Base-by-base conservation (phyloP, 768 basidiomycete genomes). In the Mycena indigotica region DNA sequence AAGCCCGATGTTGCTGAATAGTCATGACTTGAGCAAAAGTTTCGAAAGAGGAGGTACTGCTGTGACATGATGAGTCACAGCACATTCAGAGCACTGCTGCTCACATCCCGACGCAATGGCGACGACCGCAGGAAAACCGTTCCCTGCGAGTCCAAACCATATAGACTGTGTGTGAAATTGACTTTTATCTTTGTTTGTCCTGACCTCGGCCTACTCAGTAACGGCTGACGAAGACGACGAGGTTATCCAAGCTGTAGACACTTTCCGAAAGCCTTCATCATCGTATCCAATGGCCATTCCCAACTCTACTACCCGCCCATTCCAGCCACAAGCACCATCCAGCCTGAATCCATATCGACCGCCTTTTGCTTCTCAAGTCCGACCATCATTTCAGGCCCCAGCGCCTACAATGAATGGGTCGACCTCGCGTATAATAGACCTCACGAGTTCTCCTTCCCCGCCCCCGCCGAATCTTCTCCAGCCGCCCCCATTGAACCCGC, bases 341-440 rank as follows among this genome's bases (percentile, higher is more conserved):
- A 65, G 48, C 66, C 54, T 57, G 64, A 61, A 53, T 60, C 61
- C 64, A 55, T 53, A 65, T 62, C n/a, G 63, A 61, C 52, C 61
- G 28, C 49, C 67, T 8, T 62, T 64, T 46, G 58, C 25, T 49
- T 46, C 56, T 30, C 50, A 19, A 28, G 51, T 25, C 16, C 51
- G 57, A 25, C 58, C 54, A 52, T 51, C 39, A n/a, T n/a, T n/a
- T 24, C 59, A 61, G 39, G 46, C 48, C 32, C 54, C 48, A 4
- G 45, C 59, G 16, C 65, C 68, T 61, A 28, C 70, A 56, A 30
- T 66, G 53, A 23, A 64, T 64, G 0, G 62, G 70, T 40, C 63
- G 4, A 69, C 68, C 50, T 77, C 75, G 57, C 86, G 88, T 60
- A 76, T 91, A 52, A 91, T 91, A 70, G 89, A 91, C 79, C 82